Base-by-base conservation (phyloP, 83 land plant genomes). In the Picea abies region DNA sequence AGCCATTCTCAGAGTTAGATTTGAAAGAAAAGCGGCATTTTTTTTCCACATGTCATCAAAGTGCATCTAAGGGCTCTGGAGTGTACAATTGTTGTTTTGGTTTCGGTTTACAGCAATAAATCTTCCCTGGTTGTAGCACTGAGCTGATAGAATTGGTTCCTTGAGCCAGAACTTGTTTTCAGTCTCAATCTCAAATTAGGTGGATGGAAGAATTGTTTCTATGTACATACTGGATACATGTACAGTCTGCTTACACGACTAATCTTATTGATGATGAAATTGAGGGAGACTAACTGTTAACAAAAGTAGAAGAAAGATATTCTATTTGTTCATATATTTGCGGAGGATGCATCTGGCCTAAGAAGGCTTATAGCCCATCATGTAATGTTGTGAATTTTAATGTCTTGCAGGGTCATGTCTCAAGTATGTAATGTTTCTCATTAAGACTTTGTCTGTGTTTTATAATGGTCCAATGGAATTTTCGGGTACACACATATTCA, bases 281-380 rank as follows among this genome's bases (percentile, higher is more conserved):
- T 73, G 77, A 52, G 7, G 77, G 58, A 73, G 56, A 73, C 77
- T 73, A 73, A 73, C 16, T 73, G 14, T 67, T 67, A 44, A 73
- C 58, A 3, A 3, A 41, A 44, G 77, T 41, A 44, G 77, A 73
- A 44, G 77, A 73, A 41, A 73, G 25, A 70, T 4, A 32, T 37
- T 73, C 26, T 12, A 44, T 39, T 73, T 44, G 12, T 9, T 73
- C 23, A 73, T 41, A 39, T 44, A 72, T 73, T 73, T 52, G 56
- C 47, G 5, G 47, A 70, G 56, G 56, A 44, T 73, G 58, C 56
- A 73, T 44, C 44, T 44, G 77, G 26, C 25, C 56, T 19, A 73
- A 73, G 39, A 39, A 73, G 56, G 77, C 77, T n/a, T 73, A 73
- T n/a, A n/a, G 77, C 11, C 23, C 77, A 44, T 39, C 77, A 37